phyloP scores from a whole-genome alignment of 2,329 filamentous ascomycete genomes.

The Arthrobotrys sinensis region DNA sequence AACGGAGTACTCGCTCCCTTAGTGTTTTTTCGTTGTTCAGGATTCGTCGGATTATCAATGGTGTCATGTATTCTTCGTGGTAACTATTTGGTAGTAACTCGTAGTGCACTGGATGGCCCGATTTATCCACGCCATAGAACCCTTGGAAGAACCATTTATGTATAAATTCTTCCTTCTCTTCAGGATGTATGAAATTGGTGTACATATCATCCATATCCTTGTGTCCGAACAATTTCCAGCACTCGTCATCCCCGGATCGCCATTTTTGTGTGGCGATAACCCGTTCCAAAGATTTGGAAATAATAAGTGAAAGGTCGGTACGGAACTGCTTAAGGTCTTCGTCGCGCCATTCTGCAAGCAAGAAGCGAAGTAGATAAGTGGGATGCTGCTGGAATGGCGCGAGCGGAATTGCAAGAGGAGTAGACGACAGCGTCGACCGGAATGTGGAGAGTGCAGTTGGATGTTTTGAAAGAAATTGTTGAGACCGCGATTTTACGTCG shows the following conservation, averaged over 20 bases:
- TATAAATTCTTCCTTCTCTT: conserved; percentile 36
- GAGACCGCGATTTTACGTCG: conserved; percentile 42
- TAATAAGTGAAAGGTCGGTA: conserved; percentile 30
- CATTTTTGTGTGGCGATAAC: conserved; percentile 40
- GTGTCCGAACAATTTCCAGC: conserved; percentile 34
- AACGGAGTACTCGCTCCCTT: conserved; percentile 26
- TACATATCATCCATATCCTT: conserved; percentile 55
- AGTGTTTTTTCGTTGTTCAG: conserved; percentile 56
- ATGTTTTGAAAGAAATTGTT: conserved; percentile 40
- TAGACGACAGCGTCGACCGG: conserved; percentile 8
- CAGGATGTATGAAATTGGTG: conserved; percentile 25
- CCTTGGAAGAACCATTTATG: conserved; percentile 57
- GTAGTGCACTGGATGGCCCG: conserved; percentile 50
- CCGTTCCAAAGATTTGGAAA: conserved; percentile 41
- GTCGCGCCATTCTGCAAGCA: conserved; percentile 58
- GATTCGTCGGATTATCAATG: conserved; percentile 47
- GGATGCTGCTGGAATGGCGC: conserved; percentile 46
- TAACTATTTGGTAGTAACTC: conserved; percentile 48
- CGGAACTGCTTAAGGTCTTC: conserved; percentile 47
- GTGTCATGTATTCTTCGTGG: conserved; percentile 45
- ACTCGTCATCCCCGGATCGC: conserved; percentile 48
- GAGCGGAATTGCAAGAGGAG: conserved; percentile 26
- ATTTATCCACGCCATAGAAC: conserved; percentile 53
- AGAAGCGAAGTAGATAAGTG: conserved; percentile 48
- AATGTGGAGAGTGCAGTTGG: conserved; percentile 45